Conservation (phyloP, 352 stramenopile genomes). For the Phytophthora pinifolia region DNA sequence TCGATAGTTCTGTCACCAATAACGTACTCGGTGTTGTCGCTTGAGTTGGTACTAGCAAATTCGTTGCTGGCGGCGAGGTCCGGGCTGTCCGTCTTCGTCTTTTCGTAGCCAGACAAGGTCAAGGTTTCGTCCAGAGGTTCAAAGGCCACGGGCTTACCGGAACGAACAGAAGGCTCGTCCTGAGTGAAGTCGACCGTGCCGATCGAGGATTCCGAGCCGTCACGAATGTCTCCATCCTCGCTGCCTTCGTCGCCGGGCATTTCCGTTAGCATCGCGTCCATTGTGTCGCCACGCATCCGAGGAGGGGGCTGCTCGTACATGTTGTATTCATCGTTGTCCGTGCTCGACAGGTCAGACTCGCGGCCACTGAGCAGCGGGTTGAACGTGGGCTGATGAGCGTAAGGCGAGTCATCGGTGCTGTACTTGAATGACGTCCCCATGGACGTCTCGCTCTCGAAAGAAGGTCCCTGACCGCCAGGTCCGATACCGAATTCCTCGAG, state of each 20-base stretch:
- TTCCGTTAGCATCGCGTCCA: conserved; percentile 33
- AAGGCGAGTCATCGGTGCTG: conserved; percentile 28
- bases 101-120: conserved; percentile 31
- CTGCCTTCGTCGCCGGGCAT: conserved; percentile 22
- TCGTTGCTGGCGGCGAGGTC: conserved; percentile 12
- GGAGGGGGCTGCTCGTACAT: conserved; percentile 40
- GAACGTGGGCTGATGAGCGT: conserved; percentile 35
- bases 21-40: conserved; percentile 32
- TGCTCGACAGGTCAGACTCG: conserved; percentile 63
- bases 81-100: conserved; percentile 6
- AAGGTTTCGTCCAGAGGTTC: conserved; percentile 40
- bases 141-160: conserved; percentile 26
- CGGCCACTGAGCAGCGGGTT: conserved; percentile 38
- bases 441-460: conserved; percentile 56
- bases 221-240: conserved; percentile 20
- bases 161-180: conserved; percentile 37
- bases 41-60: conserved; percentile 27
- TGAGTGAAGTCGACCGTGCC: conserved; percentile 60
- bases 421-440: conserved; percentile 58
- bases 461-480: conserved; percentile 31
- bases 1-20: conserved; percentile 29
- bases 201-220: conserved; percentile 48
- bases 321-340: conserved; percentile 52
- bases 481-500: conserved; percentile 46
- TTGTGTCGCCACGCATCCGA: conserved; percentile 29